Base-by-base conservation (phyloP, 768 basidiomycete species). In the Hygrocybe coccinea region DNA sequence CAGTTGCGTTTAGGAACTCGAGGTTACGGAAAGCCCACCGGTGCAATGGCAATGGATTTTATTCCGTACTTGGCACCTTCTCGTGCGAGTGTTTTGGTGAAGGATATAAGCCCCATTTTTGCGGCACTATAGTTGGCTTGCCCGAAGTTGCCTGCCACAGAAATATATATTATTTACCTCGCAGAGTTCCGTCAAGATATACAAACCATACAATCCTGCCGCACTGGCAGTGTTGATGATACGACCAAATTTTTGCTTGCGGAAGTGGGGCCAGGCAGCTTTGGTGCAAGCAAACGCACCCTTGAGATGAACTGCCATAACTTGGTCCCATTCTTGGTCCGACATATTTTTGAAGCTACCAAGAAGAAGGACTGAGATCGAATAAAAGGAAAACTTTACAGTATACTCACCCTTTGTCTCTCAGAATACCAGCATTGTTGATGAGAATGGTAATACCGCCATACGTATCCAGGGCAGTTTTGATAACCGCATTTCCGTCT, bases 81-180 rank as follows among this genome's bases (percentile, higher is more conserved):
- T 21, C 82, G 76, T 2, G 95, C 93, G 35, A 99, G 80, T 4
- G 95, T 93, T 68, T 92, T 93, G 15, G 94, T 91, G 72, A 97
- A 97, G 0, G 78, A 87, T 50, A 97, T 79, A 35, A 99, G 81
- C 60, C 87, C 93, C 91, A 97, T 95, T 79, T 99, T 98, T 1
- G 95, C 95, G 2, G 95, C 92, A 46, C 93, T 94, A 71, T 98
- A 99, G 70, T 98, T 99, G 11, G 93, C 86, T 71, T 97, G 95
- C 9, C 97, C 97, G 67, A 95, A 90, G 75, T 95, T 97, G 7
- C 93, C 89, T 91, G 58, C 10, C 29, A 45, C 9, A 24, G 10
- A 35, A 10, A 17, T 29, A 34, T 19, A 53, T 9, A 14, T 35
- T 46, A 39, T 1, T 55, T 37, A 39, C 11, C 39, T 5, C 22